phyloP scores from a whole-genome alignment of 176 grass and related monocot genomes.

The Cenchrus americanus region DNA sequence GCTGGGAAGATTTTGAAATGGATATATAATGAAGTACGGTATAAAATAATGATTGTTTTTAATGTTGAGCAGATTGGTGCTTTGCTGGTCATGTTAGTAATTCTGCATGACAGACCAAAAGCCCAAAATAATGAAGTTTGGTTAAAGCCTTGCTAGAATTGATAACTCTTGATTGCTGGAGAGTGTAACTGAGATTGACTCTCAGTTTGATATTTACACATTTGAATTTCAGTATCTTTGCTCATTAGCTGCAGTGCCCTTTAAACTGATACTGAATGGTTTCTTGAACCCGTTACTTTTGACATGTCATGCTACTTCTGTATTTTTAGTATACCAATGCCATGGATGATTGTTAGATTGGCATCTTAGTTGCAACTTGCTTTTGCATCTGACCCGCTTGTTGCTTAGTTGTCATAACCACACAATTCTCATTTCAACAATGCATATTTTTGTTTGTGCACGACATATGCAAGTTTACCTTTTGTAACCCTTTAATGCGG shows the following conservation, averaged over 20 bases:
- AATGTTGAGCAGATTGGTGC: background rate
- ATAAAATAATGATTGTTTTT: background rate
- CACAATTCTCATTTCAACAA: background rate
- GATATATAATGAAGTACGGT: background rate
- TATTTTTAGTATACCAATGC: background rate
- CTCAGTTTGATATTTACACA: background rate
- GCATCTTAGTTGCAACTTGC: slow-evolving; percentile 1
- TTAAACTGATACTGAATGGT: background rate
- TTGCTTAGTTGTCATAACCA: background rate
- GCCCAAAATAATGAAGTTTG: background rate
- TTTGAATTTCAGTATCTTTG: background rate
- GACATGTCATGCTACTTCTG: background rate
- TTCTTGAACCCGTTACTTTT: background rate
- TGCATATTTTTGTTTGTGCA: background rate
- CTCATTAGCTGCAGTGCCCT: background rate
- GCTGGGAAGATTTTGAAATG: background rate
- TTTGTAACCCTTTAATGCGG: background rate
- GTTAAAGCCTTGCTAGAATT: background rate
- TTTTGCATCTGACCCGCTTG: background rate
- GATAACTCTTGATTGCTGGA: background rate
- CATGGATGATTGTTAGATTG: background rate
- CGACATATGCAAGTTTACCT: background rate
- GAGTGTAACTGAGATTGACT: background rate
- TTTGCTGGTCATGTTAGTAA: background rate
- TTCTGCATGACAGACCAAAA: background rate